Percentiles rank a stretch among this genome's conserved stretches.
phyloP scores from a whole-genome alignment of 768 basidiomycete species.

The Russula dissimulans region DNA sequence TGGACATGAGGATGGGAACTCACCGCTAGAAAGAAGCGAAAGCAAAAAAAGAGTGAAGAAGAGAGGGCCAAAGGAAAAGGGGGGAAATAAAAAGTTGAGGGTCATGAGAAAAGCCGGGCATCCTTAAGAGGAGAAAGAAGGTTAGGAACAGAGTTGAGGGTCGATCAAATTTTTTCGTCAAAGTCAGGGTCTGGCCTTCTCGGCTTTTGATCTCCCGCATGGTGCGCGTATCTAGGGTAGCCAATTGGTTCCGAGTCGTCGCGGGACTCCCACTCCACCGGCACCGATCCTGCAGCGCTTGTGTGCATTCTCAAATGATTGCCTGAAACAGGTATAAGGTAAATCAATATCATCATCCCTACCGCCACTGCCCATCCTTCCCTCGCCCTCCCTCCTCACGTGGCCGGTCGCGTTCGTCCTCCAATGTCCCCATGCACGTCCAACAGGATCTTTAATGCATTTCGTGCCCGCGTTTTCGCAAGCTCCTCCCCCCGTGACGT shows the following conservation, averaged over 20 bases:
- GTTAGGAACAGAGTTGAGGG: neutral
- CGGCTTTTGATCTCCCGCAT: neutral
- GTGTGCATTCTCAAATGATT: neutral
- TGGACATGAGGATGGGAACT: conserved; percentile 21
- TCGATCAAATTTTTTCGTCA: neutral
- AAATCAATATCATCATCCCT: neutral
- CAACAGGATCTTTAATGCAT: conserved; percentile 86
- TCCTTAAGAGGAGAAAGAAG: neutral
- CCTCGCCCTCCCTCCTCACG: neutral
- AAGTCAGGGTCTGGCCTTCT: neutral
- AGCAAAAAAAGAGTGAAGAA: conserved; percentile 12
- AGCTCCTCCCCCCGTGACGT: conserved; percentile 73
- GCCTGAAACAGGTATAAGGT: neutral
- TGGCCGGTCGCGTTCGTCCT: conserved; percentile 2
- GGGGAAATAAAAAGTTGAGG: conserved; percentile 31
- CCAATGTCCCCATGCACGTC: conserved; percentile 83
- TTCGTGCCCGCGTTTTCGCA: conserved; percentile 82
- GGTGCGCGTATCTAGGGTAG: neutral
- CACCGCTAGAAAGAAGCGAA: conserved; percentile 32
- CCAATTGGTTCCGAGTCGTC: too few relatives aligned
- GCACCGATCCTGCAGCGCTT: neutral
- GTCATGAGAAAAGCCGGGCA: neutral
- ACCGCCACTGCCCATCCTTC: neutral
- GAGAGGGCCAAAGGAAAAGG: conserved; percentile 31
- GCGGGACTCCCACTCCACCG: too few relatives aligned